Conservation (phyloP, 2,329 filamentous ascomycete genomes). For the Fusarium longipes region DNA sequence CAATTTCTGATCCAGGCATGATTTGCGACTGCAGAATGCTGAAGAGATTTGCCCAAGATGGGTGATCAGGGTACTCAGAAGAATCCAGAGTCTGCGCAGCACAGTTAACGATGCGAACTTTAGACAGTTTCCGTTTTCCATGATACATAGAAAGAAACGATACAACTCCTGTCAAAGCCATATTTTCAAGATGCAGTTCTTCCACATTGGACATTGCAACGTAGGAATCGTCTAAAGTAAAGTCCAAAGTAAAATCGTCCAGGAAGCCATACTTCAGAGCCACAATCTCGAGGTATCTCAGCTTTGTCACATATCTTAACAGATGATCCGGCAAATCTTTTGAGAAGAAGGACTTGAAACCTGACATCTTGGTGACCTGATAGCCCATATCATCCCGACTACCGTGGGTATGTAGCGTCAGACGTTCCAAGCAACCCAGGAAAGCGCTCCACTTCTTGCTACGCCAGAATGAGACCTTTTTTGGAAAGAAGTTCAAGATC, state of each 20-base stretch:
- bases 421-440: not conserved
- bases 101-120: slow-evolving; percentile 7
- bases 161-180: not conserved
- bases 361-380: not conserved
- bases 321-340: not conserved
- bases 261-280: slow-evolving; percentile 1
- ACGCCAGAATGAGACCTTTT: not conserved
- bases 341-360: slow-evolving; percentile 15
- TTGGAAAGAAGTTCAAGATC: slow-evolving; percentile 1
- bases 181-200: not conserved
- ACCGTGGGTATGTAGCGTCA: slow-evolving; percentile 15
- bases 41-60: slow-evolving; percentile 3
- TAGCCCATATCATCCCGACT: not conserved
- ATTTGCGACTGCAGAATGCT: not conserved
- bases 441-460: not conserved
- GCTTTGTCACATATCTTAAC: not conserved
- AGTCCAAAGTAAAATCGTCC: not conserved
- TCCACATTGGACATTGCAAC: not conserved
- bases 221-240: not conserved
- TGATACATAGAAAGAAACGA: not conserved
- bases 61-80: not conserved
- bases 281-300: not conserved
- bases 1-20: not conserved
- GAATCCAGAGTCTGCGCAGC: rapidly evolving
- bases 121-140: not conserved